Conservation (phyloP, 116 monocot genomes). For the Posidonia oceanica region DNA sequence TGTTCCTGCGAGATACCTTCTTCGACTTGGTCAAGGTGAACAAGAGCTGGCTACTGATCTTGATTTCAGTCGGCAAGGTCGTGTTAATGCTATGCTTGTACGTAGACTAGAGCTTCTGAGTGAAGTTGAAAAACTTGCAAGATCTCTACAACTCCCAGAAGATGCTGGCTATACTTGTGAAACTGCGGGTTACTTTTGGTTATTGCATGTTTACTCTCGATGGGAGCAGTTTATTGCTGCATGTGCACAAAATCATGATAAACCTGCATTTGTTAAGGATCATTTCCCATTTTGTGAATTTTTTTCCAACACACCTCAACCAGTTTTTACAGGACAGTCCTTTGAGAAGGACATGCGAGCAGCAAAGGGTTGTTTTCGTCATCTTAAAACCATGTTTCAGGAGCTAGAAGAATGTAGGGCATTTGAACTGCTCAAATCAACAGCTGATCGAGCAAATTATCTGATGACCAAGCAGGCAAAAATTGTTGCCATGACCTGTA, state of each 20-base stretch:
- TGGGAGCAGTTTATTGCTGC: slow-evolving; percentile 98
- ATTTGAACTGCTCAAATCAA: slow-evolving; percentile 91
- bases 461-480: slow-evolving; percentile 99
- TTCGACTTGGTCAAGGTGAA: slow-evolving; percentile 95
- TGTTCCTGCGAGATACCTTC: slow-evolving; percentile 96
- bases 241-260: slow-evolving; percentile 63
- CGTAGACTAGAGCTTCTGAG: slow-evolving; percentile 67
- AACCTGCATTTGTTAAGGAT: slow-evolving; percentile 66
- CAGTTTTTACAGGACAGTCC: slow-evolving; percentile 66
- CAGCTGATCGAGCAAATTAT: slow-evolving; percentile 98
- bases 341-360: slow-evolving; percentile 93
- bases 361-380: slow-evolving; percentile 88
- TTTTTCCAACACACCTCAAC: slow-evolving; percentile 60
- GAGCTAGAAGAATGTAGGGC: slow-evolving; percentile 96
- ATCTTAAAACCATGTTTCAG: slow-evolving; percentile 91
- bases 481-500: slow-evolving; percentile 99
- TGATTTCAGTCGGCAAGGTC: slow-evolving; percentile 97
- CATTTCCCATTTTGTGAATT: slow-evolving; percentile 80
- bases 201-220: slow-evolving; percentile 90
- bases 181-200: slow-evolving; percentile 96
- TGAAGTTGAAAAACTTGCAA: slow-evolving; percentile 90
- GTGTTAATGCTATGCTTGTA: slow-evolving; percentile 98
- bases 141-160: slow-evolving; percentile 76
- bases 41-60: slow-evolving; percentile 99
- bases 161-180: slow-evolving; percentile 96